Evolutionary conservation across 148 eudicot species (phyloP), one percentile per base, ranked within the genome.

Genomic region (Fallopia convolvulus): DNA sequence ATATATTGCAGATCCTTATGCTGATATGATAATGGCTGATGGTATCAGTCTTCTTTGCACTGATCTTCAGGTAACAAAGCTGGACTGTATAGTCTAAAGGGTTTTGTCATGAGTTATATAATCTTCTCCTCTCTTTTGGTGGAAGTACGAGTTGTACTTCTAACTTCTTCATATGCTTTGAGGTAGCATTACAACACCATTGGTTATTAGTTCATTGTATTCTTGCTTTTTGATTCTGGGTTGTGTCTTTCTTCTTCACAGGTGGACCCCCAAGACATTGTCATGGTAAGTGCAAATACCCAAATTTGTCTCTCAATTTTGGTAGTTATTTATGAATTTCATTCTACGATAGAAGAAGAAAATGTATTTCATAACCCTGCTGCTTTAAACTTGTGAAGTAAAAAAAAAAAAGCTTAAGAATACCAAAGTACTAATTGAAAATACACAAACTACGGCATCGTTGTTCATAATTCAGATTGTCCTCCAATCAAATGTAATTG

Each of bases 181-280:
- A 30, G 17, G 30, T 30, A 18, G 39, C 39, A 63, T 23, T 17
- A 39, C 40, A 13, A 65, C 41, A n/a, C 4, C 12, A 58, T 61
- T 9, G 41, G 13, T 32, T 30, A 10, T 56, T 61, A 13, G 4
- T 33, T 65, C 40, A 30, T 32, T 30, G 46, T 32, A 26, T 68
- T 68, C 72, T 6, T 39, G 72, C 46, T 14, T 68, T 68, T 46
- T 36, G 36, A 68, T 68, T 42, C 21, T 68, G 20, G 20, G 46
- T 56, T 18, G 5, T 55, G 61, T 61, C 66, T 83, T 74, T 77
- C 77, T 79, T 55, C 79, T 78, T 83, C 79, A 82, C 91, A 95
- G 99, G 99, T 95, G 70, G 99, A 92, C 84, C 99, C 96, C 76
- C 97, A 95, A 84, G 99, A 95, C 83, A 92, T 95, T 77, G 99